phyloP scores from a whole-genome alignment of 2,329 filamentous ascomycete species.

The Nemania sp. region DNA sequence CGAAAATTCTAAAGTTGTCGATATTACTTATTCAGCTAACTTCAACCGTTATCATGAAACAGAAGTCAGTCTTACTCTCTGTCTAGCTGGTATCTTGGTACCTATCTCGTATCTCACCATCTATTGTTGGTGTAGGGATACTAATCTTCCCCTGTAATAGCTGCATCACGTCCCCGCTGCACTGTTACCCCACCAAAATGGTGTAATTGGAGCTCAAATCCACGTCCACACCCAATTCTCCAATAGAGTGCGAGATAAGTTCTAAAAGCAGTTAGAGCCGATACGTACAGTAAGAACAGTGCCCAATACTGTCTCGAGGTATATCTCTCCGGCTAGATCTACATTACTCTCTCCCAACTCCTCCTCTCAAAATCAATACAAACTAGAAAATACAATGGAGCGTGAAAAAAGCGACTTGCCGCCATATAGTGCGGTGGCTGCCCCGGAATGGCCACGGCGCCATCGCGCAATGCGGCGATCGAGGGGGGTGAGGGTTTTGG shows the following conservation, averaged over 20 bases:
- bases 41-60: no score
- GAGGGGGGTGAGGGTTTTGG: conserved; percentile 58
- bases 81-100: no score
- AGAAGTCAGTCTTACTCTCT: no score
- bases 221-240: conserved; percentile 12
- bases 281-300: background rate
- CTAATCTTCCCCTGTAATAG: background rate
- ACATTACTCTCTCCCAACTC: background rate
- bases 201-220: conserved; percentile 18
- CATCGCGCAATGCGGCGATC: conserved; percentile 57
- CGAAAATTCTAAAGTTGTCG: background rate
- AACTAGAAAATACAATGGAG: conserved; percentile 41
- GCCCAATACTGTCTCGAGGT: background rate
- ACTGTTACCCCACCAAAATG: conserved; percentile 28
- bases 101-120: background rate
- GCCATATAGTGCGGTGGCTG: conserved; percentile 57
- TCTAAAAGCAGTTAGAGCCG: conserved; percentile 24
- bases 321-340: conserved; percentile 1
- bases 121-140: background rate
- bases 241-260: conserved; percentile 7
- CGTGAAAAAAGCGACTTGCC: conserved; percentile 59
- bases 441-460: conserved; percentile 45
- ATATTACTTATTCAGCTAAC: background rate
- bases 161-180: background rate
- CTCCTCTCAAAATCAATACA: background rate